Conservation (phyloP, 495 filamentous ascomycete genomes). For the Neurospora terricola region DNA sequence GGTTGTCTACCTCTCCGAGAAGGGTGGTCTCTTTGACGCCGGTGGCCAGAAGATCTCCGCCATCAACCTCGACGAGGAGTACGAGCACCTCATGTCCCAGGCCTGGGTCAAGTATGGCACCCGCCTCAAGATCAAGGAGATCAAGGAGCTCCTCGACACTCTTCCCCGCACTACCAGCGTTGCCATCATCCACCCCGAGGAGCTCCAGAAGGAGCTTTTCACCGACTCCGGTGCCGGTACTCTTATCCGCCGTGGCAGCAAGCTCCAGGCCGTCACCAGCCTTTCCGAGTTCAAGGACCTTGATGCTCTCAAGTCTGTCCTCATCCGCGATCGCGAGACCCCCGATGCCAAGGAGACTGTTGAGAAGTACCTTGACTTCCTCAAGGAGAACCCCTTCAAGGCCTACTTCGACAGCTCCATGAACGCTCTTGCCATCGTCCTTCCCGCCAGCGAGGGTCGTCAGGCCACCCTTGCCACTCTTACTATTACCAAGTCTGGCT, state of each 20-base stretch:
- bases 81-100: conserved; percentile 87
- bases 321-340: conserved; percentile 77
- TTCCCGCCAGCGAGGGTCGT: conserved; percentile 50
- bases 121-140: conserved; percentile 95
- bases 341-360: conserved; percentile 76
- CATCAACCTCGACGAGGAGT: conserved; percentile 98
- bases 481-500: conserved; percentile 90
- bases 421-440: conserved; percentile 89
- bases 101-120: conserved; percentile 96
- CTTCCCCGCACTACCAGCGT: conserved; percentile 90
- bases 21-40: conserved; percentile 91
- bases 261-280: conserved; percentile 64
- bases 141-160: conserved; percentile 82
- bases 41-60: conserved; percentile 93
- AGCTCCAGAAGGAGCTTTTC: conserved; percentile 93
- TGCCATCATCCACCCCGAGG: conserved; percentile 90
- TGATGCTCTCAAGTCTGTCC: conserved; percentile 64
- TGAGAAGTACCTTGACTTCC: conserved; percentile 72
- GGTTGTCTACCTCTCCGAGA: conserved; percentile 97
- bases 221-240: conserved; percentile 94
- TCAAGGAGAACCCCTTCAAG: conserved; percentile 72
- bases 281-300: conserved; percentile 74
- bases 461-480: conserved; percentile 82
- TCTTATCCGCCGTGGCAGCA: conserved; percentile 86
- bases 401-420: conserved; percentile 95